Evolutionary conservation across 805 yeast genomes (phyloP), one percentile per base, ranked within the genome.

Genomic region (Metschnikowia baotianmanensis): DNA sequence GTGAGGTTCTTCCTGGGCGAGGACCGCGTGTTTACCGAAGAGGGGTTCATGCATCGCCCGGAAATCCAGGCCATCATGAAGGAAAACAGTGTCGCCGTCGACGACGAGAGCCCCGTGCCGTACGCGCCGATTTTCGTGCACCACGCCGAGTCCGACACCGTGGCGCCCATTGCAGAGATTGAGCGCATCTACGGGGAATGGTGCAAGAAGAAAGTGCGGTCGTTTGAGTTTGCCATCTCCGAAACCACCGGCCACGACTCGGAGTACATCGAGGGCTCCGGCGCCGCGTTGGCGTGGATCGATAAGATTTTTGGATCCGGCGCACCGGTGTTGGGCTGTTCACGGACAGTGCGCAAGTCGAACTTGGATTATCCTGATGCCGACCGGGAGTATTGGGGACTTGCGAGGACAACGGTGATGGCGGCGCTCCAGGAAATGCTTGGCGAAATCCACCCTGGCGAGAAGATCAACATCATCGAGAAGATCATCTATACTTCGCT

Each of bases 211-310:
- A 65, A 64, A 3, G 55, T 58, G 4, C 39, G 39, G 7, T 58
- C 63, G 6, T 44, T 61, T 28, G 68, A 63, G 40, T 58, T 60
- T 42, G 53, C 61, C 5, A 53, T 47, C 9, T 56, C 59, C 22
- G 30, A 48, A 12, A 36, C 48, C n/a, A 48, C 58, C n/a, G 65
- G 63, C 0, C 69, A 63, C 35, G 34, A 53, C 18, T 41, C 55
- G 8, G 66, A 57, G 31, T 40, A 38, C 26, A 15, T 43, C 10
- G 46, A 44, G 17, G 53, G 53, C 5, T 22, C 33, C 2, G 42
- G 41, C 0, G 49, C 51, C 3, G 51, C 46, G 0, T 17, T 49
- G 12, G 26, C 21, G 13, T 49, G 53, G 53, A 26, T 49, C 12
- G 18, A 38, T 8, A 38, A 40, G 11, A 42, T 46, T 1, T 42